phyloP scores from a whole-genome alignment of 2,329 filamentous ascomycete species.

The Polychaeton citri region DNA sequence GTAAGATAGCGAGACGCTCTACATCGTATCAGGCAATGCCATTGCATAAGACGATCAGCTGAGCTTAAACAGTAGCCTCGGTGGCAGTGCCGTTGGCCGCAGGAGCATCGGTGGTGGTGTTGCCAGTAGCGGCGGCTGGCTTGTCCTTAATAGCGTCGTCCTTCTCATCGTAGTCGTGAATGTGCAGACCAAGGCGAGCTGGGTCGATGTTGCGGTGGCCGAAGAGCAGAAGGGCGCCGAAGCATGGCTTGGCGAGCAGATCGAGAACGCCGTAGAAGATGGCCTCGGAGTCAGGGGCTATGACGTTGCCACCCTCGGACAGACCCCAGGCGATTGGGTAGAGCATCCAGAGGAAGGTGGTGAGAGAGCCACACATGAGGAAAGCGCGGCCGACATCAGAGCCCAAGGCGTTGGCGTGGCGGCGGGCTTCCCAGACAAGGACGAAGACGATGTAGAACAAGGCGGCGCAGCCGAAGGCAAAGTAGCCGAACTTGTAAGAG shows the following conservation, averaged over 20 bases:
- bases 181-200: conserved; percentile 39
- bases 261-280: conserved; percentile 58
- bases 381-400: conserved; percentile 40
- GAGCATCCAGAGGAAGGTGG: conserved; percentile 48
- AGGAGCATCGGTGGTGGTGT: no score
- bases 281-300: conserved; percentile 52
- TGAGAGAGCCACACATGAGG: conserved; percentile 43
- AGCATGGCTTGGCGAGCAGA: conserved; percentile 50
- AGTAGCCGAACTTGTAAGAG: conserved; percentile 58
- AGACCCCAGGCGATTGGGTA: conserved; percentile 55
- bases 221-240: conserved; percentile 47
- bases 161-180: conserved; percentile 34
- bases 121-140: neutral
- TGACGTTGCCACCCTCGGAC: conserved; percentile 51
- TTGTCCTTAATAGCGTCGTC: conserved; percentile 15
- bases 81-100: neutral
- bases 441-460: conserved; percentile 49
- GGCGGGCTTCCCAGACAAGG: conserved; percentile 42
- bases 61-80: conserved; percentile 14
- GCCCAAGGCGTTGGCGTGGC: conserved; percentile 43
- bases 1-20: no score
- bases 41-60: conserved; percentile 33
- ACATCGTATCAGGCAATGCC: no score
- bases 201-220: conserved; percentile 51
- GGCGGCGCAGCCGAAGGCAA: conserved; percentile 38